phyloP scores from a whole-genome alignment of 106 monocot species.

The Gastrodia elata region DNA sequence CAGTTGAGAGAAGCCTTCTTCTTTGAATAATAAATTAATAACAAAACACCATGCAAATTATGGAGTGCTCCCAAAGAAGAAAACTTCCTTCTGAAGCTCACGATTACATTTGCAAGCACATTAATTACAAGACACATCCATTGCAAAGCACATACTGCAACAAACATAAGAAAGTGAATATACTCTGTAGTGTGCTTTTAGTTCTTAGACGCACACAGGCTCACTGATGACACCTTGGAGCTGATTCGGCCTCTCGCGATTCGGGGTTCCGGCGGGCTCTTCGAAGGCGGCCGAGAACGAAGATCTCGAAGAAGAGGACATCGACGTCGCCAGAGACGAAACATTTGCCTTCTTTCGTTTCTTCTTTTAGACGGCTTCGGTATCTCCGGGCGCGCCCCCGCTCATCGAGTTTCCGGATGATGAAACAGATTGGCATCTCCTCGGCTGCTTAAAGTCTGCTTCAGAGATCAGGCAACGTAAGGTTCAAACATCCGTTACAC shows the following conservation, averaged over 20 bases:
- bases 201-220: background rate
- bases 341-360: conserved; percentile 5
- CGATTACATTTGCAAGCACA: background rate
- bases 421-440: background rate
- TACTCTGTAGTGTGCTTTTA: background rate
- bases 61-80: too few relatives aligned
- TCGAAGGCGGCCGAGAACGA: background rate
- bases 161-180: background rate
- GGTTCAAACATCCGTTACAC: too few relatives aligned
- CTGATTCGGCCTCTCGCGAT: background rate
- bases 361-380: conserved; percentile 4
- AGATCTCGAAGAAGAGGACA: background rate
- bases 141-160: background rate
- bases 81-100: background rate
- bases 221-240: background rate
- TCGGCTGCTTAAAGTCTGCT: background rate
- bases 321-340: background rate
- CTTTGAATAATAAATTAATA: too few relatives aligned
- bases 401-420: background rate
- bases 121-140: background rate
- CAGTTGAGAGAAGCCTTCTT: too few relatives aligned
- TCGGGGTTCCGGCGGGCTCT: background rate
- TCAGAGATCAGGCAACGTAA: background rate
- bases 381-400: background rate
- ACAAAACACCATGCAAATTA: too few relatives aligned